These are phyloP conservation scores for Spinacia oleracea DNA, from an alignment of 179 eudicot species.

Conservation along the genomic window DNA sequence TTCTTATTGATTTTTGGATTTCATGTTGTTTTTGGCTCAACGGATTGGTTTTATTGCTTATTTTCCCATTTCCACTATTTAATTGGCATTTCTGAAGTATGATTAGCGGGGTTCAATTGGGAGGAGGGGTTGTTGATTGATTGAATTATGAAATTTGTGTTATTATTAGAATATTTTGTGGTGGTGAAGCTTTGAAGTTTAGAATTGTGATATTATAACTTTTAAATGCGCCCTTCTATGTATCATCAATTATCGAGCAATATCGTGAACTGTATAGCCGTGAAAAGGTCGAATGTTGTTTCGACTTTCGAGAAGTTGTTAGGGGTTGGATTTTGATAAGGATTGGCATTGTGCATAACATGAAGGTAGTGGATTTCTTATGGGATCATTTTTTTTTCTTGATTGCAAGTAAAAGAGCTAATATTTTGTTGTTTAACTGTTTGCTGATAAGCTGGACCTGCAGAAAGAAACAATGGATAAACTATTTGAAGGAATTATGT, in stretches of 20 bases:
- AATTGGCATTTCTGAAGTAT: background rate
- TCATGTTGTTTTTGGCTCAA: background rate
- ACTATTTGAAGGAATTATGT: too few species aligned
- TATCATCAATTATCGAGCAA: background rate
- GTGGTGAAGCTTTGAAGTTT: background rate
- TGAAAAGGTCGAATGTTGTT: background rate
- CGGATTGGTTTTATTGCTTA: too few species aligned
- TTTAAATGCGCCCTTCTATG: too few species aligned
- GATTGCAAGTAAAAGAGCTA: background rate
- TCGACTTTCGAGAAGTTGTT: background rate
- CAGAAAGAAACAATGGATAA: background rate
- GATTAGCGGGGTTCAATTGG: background rate
- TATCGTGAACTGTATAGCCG: background rate
- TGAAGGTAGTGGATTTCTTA: too few species aligned
- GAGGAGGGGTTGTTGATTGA: background rate
- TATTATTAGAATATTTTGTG: background rate
- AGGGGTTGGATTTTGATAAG: background rate
- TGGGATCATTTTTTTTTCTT: background rate
- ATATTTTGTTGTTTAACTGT: background rate
- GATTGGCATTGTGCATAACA: too few species aligned
- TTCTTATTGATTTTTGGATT: background rate
- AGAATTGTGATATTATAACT: background rate
- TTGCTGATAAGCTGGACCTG: background rate
- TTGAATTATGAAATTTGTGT: background rate
- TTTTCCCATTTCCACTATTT: background rate